phyloP scores from a whole-genome alignment of 2,329 filamentous ascomycete genomes.

The Berkeleyomyces basicola region DNA sequence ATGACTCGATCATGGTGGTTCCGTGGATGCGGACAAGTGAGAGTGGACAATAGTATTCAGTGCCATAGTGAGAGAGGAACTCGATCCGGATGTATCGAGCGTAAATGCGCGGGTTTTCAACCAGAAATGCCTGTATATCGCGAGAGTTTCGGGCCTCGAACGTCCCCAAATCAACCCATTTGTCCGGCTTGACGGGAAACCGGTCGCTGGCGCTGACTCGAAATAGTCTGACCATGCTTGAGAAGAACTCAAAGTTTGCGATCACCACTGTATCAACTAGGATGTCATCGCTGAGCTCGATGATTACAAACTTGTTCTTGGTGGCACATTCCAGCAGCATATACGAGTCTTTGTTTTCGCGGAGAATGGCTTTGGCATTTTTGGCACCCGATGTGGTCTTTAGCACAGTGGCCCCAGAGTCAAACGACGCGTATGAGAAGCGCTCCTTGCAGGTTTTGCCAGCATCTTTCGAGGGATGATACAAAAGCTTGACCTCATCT shows the following conservation, averaged over 20 bases:
- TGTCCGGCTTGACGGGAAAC: conserved; percentile 80
- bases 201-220: conserved; percentile 83
- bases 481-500: conserved; percentile 15
- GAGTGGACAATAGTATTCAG: conserved; percentile 90
- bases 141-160: conserved; percentile 87
- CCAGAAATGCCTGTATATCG: conserved; percentile 82
- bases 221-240: conserved; percentile 85
- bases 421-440: conserved; percentile 95
- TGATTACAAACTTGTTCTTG: conserved; percentile 80
- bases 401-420: conserved; percentile 82
- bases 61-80: conserved; percentile 84
- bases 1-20: conserved; percentile 89
- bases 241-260: conserved; percentile 98
- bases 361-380: conserved; percentile 71
- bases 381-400: conserved; percentile 80
- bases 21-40: conserved; percentile 85
- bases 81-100: conserved; percentile 85
- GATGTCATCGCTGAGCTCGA: conserved; percentile 77
- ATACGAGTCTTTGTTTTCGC: conserved; percentile 97
- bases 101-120: conserved; percentile 93
- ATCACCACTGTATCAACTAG: conserved; percentile 92
- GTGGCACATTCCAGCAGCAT: conserved; percentile 86
- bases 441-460: conserved; percentile 95
- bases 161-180: conserved; percentile 76
- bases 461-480: conserved; percentile 70